Evolutionary conservation across 345 rosid genomes (phyloP), one percentile per base, ranked within the genome.

Genomic region (Dipteronia sinensis): DNA sequence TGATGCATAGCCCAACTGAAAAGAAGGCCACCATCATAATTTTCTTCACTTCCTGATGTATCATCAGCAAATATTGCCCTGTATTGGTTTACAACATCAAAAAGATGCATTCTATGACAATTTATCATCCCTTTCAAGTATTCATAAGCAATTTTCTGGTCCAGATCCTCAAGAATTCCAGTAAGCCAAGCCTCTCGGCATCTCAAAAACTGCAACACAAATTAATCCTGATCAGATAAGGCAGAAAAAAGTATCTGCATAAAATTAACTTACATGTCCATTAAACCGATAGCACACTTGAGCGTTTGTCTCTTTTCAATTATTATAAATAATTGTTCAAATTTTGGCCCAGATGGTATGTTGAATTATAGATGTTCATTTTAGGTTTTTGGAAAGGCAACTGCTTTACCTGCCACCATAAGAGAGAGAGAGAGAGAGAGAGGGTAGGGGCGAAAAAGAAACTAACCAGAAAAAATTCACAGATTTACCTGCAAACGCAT

Each of bases 1-100:
- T 96, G 98, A 89, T 94, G 98, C 99, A 96, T 94, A 69, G 97
- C 95, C 98, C 99, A 96, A 81, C 97, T 90, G 81, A 92, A 94
- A 77, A 96, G 92, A 83, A 96, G 95, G 62, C 98, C 98, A 44
- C 99, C 94, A 78, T 94, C 98, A 66, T 89, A 91, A 79, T 91
- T 91, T 86, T 92, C 97, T 87, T 94, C 98, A 83, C 93, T 92
- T 63, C 97, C 99, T 22, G 97, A 96, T 13, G 98, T 91, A 85
- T 96, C 98, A 80, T 96, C 98, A 61, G 99, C 90, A 76, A 96
- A 96, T 73, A 96, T 94, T 75, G 98, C 98, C 75, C 99, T 88
- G 79, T 96, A 92, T 83, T 96, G 99, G 71, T 92, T 96, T 79
- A 96, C 98, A 71, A 96, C 98, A 84, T 96, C 98, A 77, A 96